Conservation (phyloP, 805 yeast genomes). For the Yarrowia sp. region DNA sequence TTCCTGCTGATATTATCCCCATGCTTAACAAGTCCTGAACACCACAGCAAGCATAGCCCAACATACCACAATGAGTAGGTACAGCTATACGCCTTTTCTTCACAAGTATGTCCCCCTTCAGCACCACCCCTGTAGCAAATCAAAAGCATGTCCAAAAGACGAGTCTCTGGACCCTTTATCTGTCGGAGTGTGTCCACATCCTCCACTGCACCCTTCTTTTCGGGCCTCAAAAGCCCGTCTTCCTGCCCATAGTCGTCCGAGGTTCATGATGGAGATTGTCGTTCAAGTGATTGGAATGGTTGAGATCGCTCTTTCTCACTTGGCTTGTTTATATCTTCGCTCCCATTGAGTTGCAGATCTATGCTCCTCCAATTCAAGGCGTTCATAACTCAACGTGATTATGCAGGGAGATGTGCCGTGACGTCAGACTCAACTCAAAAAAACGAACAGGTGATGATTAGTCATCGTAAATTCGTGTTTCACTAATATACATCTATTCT, state of each 20-base stretch:
- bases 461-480: too few relatives aligned
- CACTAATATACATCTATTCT: background rate
- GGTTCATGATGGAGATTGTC: background rate
- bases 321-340: background rate
- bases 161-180: too few relatives aligned
- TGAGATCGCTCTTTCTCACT: too few relatives aligned
- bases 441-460: too few relatives aligned
- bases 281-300: background rate
- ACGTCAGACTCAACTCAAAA: too few relatives aligned
- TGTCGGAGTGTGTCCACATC: too few relatives aligned
- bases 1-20: too few relatives aligned
- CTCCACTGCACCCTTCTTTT: conserved; percentile 3
- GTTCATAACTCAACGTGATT: background rate
- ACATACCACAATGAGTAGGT: too few relatives aligned
- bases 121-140: conserved; percentile 16
- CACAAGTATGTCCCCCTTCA: background rate
- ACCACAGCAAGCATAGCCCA: too few relatives aligned
- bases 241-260: background rate
- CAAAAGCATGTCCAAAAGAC: conserved; percentile 10
- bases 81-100: too few relatives aligned
- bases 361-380: conserved; percentile 3
- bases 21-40: too few relatives aligned
- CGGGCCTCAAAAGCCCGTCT: background rate
- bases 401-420: background rate
- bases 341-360: conserved; percentile 5